Conservation (phyloP, 345 rosid genomes). For the Brassica cretica region DNA sequence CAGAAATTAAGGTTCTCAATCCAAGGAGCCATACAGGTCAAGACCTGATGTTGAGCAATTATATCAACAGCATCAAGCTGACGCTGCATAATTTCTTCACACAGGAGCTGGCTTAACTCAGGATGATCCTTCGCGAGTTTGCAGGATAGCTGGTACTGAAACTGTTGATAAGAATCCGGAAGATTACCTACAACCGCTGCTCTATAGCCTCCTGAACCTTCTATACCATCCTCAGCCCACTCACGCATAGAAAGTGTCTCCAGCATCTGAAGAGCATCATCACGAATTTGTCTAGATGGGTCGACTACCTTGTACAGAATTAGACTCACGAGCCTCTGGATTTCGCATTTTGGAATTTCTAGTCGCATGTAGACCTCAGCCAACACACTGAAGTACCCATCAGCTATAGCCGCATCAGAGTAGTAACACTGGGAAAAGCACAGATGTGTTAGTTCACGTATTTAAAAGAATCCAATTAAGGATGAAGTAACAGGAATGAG, state of each 20-base stretch:
- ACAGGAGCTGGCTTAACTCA: conserved; percentile 90
- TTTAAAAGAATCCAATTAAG: conserved; percentile 11
- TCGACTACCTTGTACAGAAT: conserved; percentile 98
- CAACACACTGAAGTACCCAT: conserved; percentile 95
- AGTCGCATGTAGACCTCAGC: conserved; percentile 99
- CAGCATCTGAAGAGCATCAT: conserved; percentile 99
- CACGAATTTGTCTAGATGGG: conserved; percentile 96
- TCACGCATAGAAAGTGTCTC: conserved; percentile 97
- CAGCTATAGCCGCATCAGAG: conserved; percentile 94
- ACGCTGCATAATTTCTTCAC: conserved; percentile 98
- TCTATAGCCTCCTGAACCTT: conserved; percentile 90
- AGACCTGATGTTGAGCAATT: conserved; percentile 98
- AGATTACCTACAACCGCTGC: conserved; percentile 99
- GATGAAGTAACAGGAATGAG: conserved; percentile 8
- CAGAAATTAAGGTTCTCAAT: conserved; percentile 97
- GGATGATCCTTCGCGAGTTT: conserved; percentile 99
- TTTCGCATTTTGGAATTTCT: conserved; percentile 96
- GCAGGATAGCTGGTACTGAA: conserved; percentile 94
- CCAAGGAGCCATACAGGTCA: conserved; percentile 99
- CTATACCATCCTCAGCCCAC: conserved; percentile 96
- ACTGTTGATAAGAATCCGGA: conserved; percentile 98
- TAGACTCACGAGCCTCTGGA: conserved; percentile 91
- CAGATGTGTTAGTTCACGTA: conserved; percentile 29
- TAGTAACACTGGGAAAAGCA: conserved; percentile 77
- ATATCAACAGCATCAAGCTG: conserved; percentile 99